Percentiles rank a stretch among this genome's conserved stretches.
Conservation (phyloP, 2,329 filamentous ascomycete species). For the Cercospora sp. region DNA sequence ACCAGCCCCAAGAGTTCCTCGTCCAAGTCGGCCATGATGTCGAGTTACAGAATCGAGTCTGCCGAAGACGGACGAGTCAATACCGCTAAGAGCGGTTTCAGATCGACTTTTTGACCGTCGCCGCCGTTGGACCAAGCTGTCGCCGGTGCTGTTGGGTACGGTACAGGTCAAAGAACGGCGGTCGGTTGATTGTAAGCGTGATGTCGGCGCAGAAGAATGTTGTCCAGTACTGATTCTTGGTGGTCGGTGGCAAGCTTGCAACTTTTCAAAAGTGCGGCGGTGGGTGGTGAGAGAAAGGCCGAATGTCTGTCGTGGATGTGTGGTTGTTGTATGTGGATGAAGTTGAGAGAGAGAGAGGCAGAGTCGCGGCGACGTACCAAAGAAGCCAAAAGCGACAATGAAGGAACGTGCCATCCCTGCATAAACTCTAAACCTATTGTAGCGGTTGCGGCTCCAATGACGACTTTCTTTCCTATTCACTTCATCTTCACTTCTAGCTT, state of each 20-base stretch:
- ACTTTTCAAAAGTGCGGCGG: neutral
- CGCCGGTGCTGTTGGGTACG: neutral
- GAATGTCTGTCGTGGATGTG: neutral
- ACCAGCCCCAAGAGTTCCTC: conserved; percentile 92
- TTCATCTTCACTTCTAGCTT: neutral
- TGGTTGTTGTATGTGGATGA: neutral
- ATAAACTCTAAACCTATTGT: neutral
- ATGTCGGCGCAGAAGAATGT: neutral
- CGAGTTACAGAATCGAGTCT: neutral
- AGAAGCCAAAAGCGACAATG: neutral
- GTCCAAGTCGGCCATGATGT: conserved; percentile 63
- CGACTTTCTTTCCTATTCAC: neutral
- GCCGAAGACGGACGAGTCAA: neutral
- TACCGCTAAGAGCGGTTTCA: neutral
- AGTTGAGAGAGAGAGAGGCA: neutral
- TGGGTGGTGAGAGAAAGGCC: neutral
- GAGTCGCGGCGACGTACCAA: neutral
- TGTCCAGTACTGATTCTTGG: neutral
- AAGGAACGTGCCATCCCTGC: conserved; percentile 3
- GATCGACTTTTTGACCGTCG: neutral
- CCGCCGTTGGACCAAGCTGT: neutral
- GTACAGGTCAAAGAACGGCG: neutral
- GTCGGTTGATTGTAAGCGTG: neutral
- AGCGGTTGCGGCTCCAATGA: neutral
- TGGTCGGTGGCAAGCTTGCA: neutral